Evolutionary conservation across 139 green algal genomes (phyloP).

Genomic region (Tetradesmus obliquus): DNA sequence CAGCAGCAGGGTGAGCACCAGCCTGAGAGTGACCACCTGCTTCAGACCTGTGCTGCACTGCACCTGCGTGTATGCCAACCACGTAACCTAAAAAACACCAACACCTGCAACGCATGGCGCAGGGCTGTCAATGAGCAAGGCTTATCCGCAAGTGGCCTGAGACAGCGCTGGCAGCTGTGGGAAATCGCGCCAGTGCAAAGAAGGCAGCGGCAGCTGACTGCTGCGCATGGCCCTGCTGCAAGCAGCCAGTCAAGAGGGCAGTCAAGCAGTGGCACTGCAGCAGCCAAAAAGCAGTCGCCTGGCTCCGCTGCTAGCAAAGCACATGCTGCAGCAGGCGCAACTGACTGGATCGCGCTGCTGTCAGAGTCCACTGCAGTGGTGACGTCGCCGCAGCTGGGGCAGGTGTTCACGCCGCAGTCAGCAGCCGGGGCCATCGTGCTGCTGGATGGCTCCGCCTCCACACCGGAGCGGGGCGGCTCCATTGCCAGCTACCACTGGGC

Average conservation of each 20-base stretch:
- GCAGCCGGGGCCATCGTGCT: background rate
- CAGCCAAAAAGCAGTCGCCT: background rate
- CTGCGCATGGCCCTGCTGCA: background rate
- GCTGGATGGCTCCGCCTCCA: conserved; percentile 11
- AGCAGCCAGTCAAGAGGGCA: background rate
- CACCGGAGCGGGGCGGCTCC: background rate
- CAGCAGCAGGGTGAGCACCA: conserved; percentile 13
- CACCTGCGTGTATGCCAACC: no score
- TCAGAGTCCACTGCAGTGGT: conserved; percentile 10
- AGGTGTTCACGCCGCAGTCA: background rate
- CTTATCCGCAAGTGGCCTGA: background rate
- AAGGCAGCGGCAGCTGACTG: background rate
- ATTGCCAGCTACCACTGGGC: background rate
- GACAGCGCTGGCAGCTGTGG: background rate
- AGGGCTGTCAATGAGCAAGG: background rate
- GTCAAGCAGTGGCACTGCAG: background rate
- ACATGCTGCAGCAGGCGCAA: background rate
- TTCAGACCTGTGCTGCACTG: background rate
- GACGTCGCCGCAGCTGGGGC: background rate
- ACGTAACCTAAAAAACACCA: no score
- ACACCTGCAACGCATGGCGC: background rate
- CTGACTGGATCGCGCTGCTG: conserved; percentile 31
- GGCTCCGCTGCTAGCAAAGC: background rate
- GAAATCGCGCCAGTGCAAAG: background rate
- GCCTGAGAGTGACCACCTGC: background rate